Evolutionary conservation across 768 basidiomycete species (phyloP), one percentile per base, ranked within the genome.

Genomic region (Termitomyces sp.): DNA sequence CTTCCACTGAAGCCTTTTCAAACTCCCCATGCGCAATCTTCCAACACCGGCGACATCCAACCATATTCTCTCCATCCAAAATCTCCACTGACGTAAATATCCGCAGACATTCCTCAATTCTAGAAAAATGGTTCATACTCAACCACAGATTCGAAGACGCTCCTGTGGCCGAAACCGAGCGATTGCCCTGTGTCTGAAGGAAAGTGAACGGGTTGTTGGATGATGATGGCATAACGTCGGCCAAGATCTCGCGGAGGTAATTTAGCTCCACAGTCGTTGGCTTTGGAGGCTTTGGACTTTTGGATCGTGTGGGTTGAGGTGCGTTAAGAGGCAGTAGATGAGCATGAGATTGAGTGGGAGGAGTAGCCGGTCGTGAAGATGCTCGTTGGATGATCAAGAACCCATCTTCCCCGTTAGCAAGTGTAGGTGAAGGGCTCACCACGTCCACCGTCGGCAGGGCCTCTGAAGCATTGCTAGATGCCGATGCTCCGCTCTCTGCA

Each of bases 1-100:
- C 57, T 46, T 68, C 67, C 31, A 71, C 64, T 9, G 44, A 41
- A 48, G 73, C 68, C 4, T 68, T 67, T 5, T 68, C 54, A 59
- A 85, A 81, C 53, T 78, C 68, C 16, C 89, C 88, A 64, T 93
- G 83, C 53, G 82, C 84, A 33, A 93, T 85, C 76, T 93, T 94
- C 95, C 95, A 98, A 71, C 95, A 98, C 49, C 88, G 80, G 59
- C 88, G 80, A 67, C 95, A 98, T 0, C 94, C 94, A 50, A 97
- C 94, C 74, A 86, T 88, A 62, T 98, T 97, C 62, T 97, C 95
- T 0, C 92, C 93, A 61, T 97, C 91, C 32, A 98, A 73, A 7
- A 91, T 82, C 63, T 98, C 95, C n/a, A 97, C 94, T 4, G 88
- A 79, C 0, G 94, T 97, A 71, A 98, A 98, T 73, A 89, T 78